phyloP scores from a whole-genome alignment of 257 asterid genomes.

The Capsicum chinense region DNA sequence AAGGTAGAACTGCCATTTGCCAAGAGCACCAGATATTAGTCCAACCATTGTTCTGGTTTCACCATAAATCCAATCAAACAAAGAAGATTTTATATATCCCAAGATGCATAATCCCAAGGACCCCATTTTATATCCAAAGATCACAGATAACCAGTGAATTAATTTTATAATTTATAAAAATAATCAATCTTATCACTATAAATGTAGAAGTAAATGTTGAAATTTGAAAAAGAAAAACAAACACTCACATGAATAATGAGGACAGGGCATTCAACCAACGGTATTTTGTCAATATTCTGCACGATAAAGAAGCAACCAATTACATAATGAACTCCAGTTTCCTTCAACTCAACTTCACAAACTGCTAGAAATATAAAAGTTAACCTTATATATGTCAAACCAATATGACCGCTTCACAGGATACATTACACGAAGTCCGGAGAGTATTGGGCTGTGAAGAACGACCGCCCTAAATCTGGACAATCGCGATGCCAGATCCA shows the following conservation, averaged over 20 bases:
- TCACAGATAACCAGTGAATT: background rate
- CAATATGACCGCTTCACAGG: conserved; percentile 93
- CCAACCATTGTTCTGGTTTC: background rate
- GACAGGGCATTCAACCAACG: conserved; percentile 82
- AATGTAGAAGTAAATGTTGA: background rate
- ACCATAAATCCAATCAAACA: background rate
- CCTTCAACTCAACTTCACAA: conserved; percentile 23
- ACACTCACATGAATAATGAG: conserved; percentile 89
- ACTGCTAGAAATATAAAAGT: background rate
- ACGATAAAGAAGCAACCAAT: conserved; percentile 32
- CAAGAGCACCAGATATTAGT: background rate
- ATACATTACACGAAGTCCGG: conserved; percentile 96
- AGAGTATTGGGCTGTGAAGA: conserved; percentile 93
- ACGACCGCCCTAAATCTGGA: conserved; percentile 87
- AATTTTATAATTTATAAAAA: background rate
- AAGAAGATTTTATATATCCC: background rate
- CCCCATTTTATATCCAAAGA: background rate
- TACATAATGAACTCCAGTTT: conserved; percentile 29
- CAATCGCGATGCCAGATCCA: conserved; percentile 85
- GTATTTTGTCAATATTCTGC: conserved; percentile 95
- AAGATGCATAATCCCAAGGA: conserved; percentile 11
- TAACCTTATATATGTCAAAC: conserved; percentile 97
- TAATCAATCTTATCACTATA: background rate
- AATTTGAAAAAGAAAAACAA: conserved; percentile 27
- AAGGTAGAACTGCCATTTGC: conserved; percentile 20